Percentiles rank a stretch among this genome's conserved stretches.
Conservation (phyloP, 108 stramenopile species). For the Fistulifera pelliculosa region DNA sequence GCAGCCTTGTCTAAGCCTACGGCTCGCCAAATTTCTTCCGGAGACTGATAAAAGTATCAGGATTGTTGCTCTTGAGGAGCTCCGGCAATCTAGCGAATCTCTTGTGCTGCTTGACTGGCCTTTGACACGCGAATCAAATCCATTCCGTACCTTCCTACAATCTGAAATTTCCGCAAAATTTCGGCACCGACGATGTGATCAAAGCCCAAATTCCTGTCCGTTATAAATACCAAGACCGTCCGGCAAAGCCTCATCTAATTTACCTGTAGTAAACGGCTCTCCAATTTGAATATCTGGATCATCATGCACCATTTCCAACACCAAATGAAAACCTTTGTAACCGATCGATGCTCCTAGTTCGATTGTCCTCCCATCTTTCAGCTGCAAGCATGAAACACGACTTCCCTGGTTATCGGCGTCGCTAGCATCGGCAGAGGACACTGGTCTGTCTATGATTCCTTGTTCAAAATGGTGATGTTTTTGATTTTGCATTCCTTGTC, state of each 20-base stretch:
- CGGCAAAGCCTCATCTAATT: constrained; percentile 14
- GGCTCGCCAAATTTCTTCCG: constrained; percentile 55
- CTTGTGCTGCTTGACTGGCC: constrained; percentile 30
- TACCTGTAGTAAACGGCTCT: constrained; percentile 12
- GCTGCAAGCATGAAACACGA: constrained; percentile 34
- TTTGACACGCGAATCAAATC: constrained; percentile 19
- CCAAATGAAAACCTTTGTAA: constrained; percentile 40
- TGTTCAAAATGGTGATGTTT: constrained; percentile 56
- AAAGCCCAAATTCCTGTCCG: constrained; percentile 16
- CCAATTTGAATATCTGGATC: constrained; percentile 22
- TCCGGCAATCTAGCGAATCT: constrained; percentile 25
- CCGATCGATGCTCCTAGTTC: constrained; percentile 68
- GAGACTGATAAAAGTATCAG: constrained; percentile 51
- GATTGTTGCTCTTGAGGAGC: constrained; percentile 24
- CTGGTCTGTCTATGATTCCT: constrained; percentile 17
- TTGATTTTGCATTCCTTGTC: constrained; percentile 49
- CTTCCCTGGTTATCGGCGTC: constrained; percentile 41
- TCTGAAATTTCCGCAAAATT: constrained; percentile 1
- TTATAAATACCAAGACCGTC: constrained; percentile 26
- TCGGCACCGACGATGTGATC: constrained; percentile 6
- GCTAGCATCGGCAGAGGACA: not conserved
- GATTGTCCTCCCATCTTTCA: constrained; percentile 51
- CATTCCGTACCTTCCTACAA: constrained; percentile 30
- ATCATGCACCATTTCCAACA: constrained; percentile 21
- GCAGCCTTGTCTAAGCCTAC: constrained; percentile 30